Evolutionary conservation across 2,329 filamentous ascomycete species (phyloP).

Genomic region (Colletotrichum sp.): DNA sequence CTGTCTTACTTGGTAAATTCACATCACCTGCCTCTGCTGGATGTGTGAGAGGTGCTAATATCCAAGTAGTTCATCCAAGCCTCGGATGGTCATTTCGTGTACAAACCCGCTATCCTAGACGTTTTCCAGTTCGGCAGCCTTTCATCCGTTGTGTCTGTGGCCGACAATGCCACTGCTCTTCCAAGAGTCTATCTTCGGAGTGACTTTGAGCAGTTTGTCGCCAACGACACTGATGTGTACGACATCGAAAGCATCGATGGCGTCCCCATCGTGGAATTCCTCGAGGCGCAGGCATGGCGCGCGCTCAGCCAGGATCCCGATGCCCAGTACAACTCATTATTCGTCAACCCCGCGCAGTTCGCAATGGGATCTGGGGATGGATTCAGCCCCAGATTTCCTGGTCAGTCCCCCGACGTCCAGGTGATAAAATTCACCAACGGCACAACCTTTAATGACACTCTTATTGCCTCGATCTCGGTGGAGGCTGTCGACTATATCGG

Average conservation of each 20-base stretch:
- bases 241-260: slow-evolving; percentile 23
- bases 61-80: background rate
- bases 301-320: slow-evolving; percentile 24
- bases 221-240: slow-evolving; percentile 4
- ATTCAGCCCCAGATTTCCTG: background rate
- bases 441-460: background rate
- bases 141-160: slow-evolving; percentile 16
- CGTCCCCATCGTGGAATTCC: background rate
- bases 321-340: slow-evolving; percentile 22
- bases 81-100: background rate
- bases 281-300: background rate
- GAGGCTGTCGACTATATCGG: background rate
- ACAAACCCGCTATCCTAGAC: slow-evolving; percentile 12
- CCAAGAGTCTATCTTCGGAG: slow-evolving; percentile 7
- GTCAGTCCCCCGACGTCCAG: background rate
- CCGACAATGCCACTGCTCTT: background rate
- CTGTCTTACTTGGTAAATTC: slow-evolving; percentile 7
- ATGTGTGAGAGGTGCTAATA: background rate
- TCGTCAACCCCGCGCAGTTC: background rate
- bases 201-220: background rate
- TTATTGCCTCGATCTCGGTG: background rate
- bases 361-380: background rate
- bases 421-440: slow-evolving; percentile 15
- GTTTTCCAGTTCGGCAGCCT: slow-evolving; percentile 5
- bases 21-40: background rate